phyloP scores from a whole-genome alignment of 2,329 filamentous ascomycete genomes.

The Chaetomium sp. region DNA sequence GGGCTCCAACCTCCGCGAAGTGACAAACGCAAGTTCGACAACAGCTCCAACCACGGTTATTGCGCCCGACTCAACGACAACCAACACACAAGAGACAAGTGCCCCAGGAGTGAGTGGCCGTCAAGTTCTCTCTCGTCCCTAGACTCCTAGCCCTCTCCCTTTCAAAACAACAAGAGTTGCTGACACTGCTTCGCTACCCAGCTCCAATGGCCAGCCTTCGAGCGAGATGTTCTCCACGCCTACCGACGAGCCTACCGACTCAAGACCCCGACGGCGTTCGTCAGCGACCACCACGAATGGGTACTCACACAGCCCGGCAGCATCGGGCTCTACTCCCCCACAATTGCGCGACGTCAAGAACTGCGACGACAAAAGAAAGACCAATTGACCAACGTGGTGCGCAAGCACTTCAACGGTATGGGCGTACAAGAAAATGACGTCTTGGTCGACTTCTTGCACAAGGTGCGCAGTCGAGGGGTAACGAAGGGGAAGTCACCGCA shows the following conservation, averaged over 20 bases:
- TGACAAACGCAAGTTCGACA: conserved; percentile 30
- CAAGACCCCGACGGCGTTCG: conserved; percentile 64
- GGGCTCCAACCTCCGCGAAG: conserved; percentile 42
- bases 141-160: conserved; percentile 11
- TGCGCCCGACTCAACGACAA: conserved; percentile 24
- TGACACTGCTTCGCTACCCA: conserved; percentile 23
- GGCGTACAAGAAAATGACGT: conserved; percentile 77
- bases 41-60: conserved; percentile 20
- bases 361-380: conserved; percentile 64
- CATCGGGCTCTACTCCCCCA: conserved; percentile 67
- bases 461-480: conserved; percentile 52
- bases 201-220: conserved; percentile 63
- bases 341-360: conserved; percentile 61
- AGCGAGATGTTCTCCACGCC: conserved; percentile 60
- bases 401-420: conserved; percentile 78
- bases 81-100: conserved; percentile 16
- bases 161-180: neutral
- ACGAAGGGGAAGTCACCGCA: conserved; percentile 31
- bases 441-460: conserved; percentile 73
- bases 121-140: neutral
- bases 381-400: conserved; percentile 62
- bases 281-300: conserved; percentile 54
- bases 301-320: conserved; percentile 54
- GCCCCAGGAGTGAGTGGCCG: conserved; percentile 19
- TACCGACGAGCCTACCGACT: conserved; percentile 71